Evolutionary conservation across 1,284 basidiomycete species (phyloP).

Genomic region (Cystobasidium pallidum): DNA sequence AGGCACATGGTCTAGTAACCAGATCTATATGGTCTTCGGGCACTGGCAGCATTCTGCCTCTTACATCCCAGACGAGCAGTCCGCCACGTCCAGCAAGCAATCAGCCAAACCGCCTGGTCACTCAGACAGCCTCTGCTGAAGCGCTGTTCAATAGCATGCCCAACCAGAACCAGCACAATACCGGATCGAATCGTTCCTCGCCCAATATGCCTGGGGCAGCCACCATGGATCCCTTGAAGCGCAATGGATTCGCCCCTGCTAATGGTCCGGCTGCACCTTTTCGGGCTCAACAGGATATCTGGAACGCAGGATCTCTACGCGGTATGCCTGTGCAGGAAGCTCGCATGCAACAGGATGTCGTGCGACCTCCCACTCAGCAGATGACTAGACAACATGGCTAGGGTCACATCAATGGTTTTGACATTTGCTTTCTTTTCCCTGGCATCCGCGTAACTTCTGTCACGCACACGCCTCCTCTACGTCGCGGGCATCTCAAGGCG

Average conservation of each 20-base stretch:
- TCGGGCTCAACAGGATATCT: slow-evolving; percentile 18
- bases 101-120: neutral
- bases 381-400: slow-evolving; percentile 26
- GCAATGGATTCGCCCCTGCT: neutral
- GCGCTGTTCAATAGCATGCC: slow-evolving; percentile 44
- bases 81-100: slow-evolving; percentile 2
- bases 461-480: neutral
- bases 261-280: neutral
- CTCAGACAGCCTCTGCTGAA: slow-evolving; percentile 24
- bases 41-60: neutral
- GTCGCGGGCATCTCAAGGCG: neutral
- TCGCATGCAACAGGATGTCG: neutral
- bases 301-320: slow-evolving; percentile 16
- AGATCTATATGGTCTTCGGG: slow-evolving; percentile 37
- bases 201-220: slow-evolving; percentile 22
- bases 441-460: neutral
- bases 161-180: slow-evolving; percentile 29
- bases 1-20: neutral
- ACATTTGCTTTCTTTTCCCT: neutral
- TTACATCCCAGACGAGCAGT: neutral
- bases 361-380: neutral
- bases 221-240: slow-evolving; percentile 6
- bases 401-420: neutral
- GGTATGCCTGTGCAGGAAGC: neutral
- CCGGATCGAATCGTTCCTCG: slow-evolving; percentile 17